Percentiles rank a stretch among this genome's conserved stretches.
Evolutionary conservation across 2,329 filamentous ascomycete species (phyloP).

Genomic region (Aspergillus sp.): DNA sequence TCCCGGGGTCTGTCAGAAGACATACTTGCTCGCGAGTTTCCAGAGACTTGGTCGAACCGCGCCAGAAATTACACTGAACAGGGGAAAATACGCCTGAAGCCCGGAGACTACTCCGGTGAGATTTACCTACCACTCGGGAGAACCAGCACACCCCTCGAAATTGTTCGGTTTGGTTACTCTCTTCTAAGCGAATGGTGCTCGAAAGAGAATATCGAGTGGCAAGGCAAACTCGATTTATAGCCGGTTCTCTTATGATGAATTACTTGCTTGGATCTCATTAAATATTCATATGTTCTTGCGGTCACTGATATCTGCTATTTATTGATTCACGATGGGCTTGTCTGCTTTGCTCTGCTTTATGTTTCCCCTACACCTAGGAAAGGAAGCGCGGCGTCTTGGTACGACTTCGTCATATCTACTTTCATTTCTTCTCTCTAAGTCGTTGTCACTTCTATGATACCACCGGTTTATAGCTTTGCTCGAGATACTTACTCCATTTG

Average conservation of each 20-base stretch:
- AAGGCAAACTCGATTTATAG: conserved; percentile 40
- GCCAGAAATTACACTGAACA: conserved; percentile 38
- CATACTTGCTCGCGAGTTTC: conserved; percentile 42
- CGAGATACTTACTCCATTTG: not conserved
- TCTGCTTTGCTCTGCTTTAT: conserved; percentile 5
- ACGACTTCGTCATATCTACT: not conserved
- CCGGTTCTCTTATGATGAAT: not conserved
- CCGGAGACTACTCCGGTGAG: conserved; percentile 36
- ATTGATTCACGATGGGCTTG: not conserved
- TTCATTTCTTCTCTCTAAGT: conserved; percentile 11
- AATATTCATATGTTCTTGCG: not conserved
- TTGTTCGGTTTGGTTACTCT: conserved; percentile 45
- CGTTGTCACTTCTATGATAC: conserved; percentile 31
- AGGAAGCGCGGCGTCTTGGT: conserved; percentile 2
- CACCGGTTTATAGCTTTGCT: conserved; percentile 21
- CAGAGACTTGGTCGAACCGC: conserved; percentile 45
- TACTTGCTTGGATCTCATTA: not conserved
- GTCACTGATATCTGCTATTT: not conserved
- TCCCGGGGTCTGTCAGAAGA: conserved; percentile 42
- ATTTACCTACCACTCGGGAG: conserved; percentile 47
- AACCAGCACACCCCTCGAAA: conserved; percentile 45
- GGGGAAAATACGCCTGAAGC: conserved; percentile 34
- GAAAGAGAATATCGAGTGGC: conserved; percentile 48
- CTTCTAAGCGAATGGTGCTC: conserved; percentile 49
- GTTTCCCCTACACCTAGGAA: not conserved